These are phyloP conservation scores for Pholiota conissans DNA, from an alignment of 768 basidiomycete genomes.

Conservation along the genomic window DNA sequence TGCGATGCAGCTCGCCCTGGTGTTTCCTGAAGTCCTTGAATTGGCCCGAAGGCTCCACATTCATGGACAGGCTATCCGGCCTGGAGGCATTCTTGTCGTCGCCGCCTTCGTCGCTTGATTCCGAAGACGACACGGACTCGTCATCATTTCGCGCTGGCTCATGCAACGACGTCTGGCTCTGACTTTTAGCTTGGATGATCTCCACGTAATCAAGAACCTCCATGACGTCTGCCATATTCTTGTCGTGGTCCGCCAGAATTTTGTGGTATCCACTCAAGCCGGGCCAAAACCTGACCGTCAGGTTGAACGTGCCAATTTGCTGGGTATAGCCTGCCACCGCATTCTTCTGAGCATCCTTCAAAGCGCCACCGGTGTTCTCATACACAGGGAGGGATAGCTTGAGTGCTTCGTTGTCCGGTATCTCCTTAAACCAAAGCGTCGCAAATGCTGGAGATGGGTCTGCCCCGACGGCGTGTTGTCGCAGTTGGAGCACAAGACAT, in stretches of 20 bases:
- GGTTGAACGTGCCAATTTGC: slow-evolving; percentile 29
- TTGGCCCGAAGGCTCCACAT: slow-evolving; percentile 25
- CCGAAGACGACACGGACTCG: not conserved
- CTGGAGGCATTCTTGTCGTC: not conserved
- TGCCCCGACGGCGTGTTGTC: slow-evolving; percentile 30
- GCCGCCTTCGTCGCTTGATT: too few species aligned
- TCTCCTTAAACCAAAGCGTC: slow-evolving; percentile 43
- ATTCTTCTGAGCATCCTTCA: slow-evolving; percentile 28
- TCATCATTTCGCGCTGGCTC: slow-evolving; percentile 11
- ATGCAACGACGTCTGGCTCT: slow-evolving; percentile 21
- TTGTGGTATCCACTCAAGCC: slow-evolving; percentile 46
- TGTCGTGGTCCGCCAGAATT: slow-evolving; percentile 31
- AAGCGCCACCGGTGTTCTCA: slow-evolving; percentile 19
- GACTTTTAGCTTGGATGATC: slow-evolving; percentile 27
- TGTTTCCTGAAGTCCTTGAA: slow-evolving; percentile 43
- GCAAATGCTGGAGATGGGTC: slow-evolving; percentile 37
- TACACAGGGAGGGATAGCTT: slow-evolving; percentile 26
- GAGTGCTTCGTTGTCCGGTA: slow-evolving; percentile 35
- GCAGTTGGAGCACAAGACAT: slow-evolving; percentile 38
- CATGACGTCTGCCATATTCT: slow-evolving; percentile 39
- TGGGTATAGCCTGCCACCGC: slow-evolving; percentile 21
- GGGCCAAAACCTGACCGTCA: slow-evolving; percentile 39
- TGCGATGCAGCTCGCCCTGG: slow-evolving; percentile 44
- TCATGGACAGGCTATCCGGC: slow-evolving; percentile 10
- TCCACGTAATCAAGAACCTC: slow-evolving; percentile 43